Conservation (phyloP, 2,329 filamentous ascomycete species). For the Bimuria novae-zelandiae region DNA sequence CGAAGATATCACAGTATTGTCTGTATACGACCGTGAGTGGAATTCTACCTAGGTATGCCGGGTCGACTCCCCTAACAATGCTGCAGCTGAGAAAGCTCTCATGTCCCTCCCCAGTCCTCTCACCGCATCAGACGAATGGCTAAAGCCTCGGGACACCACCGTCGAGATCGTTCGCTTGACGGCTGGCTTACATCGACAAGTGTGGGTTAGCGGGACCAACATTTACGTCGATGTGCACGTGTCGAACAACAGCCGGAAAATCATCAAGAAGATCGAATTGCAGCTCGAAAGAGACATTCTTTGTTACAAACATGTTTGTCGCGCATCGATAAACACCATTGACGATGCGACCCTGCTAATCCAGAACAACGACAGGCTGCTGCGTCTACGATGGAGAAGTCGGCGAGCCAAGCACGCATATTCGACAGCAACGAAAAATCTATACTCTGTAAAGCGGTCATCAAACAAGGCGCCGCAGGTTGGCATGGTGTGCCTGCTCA, state of each 20-base stretch:
- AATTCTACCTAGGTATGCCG: not conserved
- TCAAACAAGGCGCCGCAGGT: slow-evolving; percentile 51
- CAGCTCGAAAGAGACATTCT: slow-evolving; percentile 57
- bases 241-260: slow-evolving; percentile 55
- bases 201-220: slow-evolving; percentile 61
- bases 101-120: slow-evolving; percentile 58
- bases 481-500: slow-evolving; percentile 56
- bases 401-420: slow-evolving; percentile 56
- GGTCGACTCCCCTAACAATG: slow-evolving; percentile 10
- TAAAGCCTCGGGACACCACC: slow-evolving; percentile 45
- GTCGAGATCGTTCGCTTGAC: slow-evolving; percentile 55
- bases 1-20: slow-evolving; percentile 56
- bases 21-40: slow-evolving; percentile 58
- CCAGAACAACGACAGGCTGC: slow-evolving; percentile 45
- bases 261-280: slow-evolving; percentile 56
- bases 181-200: slow-evolving; percentile 61
- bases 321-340: slow-evolving; percentile 1
- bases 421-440: slow-evolving; percentile 58
- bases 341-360: slow-evolving; percentile 23
- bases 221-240: slow-evolving; percentile 61
- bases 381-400: slow-evolving; percentile 55
- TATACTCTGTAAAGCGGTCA: slow-evolving; percentile 49
- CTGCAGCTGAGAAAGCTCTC: slow-evolving; percentile 57
- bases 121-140: slow-evolving; percentile 55
- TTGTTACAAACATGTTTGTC: slow-evolving; percentile 55